These are phyloP conservation scores for Talaromyces proteolyticus DNA, from an alignment of 495 filamentous ascomycete species.

Conservation along the genomic window DNA sequence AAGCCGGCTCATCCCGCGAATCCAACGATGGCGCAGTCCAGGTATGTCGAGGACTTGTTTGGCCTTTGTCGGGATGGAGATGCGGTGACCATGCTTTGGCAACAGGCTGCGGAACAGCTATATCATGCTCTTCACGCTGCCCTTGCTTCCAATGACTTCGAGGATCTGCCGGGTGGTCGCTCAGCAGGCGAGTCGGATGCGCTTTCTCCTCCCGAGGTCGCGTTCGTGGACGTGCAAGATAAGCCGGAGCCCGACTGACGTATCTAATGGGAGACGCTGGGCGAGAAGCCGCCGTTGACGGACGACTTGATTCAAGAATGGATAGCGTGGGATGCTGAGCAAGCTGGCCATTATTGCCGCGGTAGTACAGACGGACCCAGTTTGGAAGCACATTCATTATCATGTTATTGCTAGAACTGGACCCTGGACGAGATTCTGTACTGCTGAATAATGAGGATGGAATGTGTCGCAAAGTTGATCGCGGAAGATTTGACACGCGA, in stretches of 20 bases:
- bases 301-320: constrained; percentile 21
- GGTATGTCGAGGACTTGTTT: constrained; percentile 41
- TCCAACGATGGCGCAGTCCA: constrained; percentile 70
- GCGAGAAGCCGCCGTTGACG: constrained; percentile 6
- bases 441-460: constrained; percentile 2
- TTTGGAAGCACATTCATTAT: constrained; percentile 47
- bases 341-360: constrained; percentile 24
- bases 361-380: constrained; percentile 45
- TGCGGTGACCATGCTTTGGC: constrained; percentile 68
- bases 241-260: constrained; percentile 4
- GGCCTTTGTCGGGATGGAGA: constrained; percentile 56
- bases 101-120: background rate
- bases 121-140: constrained; percentile 9
- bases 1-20: constrained; percentile 47
- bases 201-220: constrained; percentile 28
- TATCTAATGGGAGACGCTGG: constrained; percentile 5
- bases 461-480: constrained; percentile 16
- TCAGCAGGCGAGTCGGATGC: constrained; percentile 8
- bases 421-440: constrained; percentile 15
- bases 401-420: constrained; percentile 44
- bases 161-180: constrained; percentile 34
- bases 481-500: constrained; percentile 35
- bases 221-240: constrained; percentile 46
- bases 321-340: constrained; percentile 23
- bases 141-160: constrained; percentile 37